Conservation (phyloP, 306 rosid genomes). For the Amphicarpaea edgeworthii region DNA sequence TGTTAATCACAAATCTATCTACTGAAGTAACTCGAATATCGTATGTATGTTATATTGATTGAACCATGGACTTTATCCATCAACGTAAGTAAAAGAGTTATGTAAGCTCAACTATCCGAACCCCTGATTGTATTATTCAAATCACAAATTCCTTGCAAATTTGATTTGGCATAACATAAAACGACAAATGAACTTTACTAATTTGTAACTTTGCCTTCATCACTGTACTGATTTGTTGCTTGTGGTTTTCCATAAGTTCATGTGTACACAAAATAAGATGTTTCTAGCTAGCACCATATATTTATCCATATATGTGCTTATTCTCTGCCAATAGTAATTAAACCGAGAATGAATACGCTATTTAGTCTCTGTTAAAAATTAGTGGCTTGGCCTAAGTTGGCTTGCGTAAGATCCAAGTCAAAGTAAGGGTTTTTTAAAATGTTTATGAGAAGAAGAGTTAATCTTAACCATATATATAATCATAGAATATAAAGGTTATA, state of each 20-base stretch:
- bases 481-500: too few species aligned
- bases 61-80: slow-evolving; percentile 9
- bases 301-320: neutral
- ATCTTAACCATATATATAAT: neutral
- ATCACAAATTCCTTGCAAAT: neutral
- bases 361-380: neutral
- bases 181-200: neutral
- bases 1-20: neutral
- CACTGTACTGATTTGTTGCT: neutral
- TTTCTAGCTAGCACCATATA: neutral
- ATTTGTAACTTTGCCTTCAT: neutral
- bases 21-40: slow-evolving; percentile 7
- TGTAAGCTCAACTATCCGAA: neutral
- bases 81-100: neutral
- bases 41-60: neutral
- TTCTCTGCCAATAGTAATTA: neutral
- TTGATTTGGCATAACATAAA: slow-evolving; percentile 14
- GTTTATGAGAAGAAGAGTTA: neutral
- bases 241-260: neutral
- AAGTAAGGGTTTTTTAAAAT: neutral
- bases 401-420: neutral
- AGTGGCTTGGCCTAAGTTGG: neutral
- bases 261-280: neutral
- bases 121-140: neutral
- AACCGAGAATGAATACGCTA: neutral